These are phyloP conservation scores for Nakazawaea populi DNA, from an alignment of 805 yeast species.

Conservation along the genomic window DNA sequence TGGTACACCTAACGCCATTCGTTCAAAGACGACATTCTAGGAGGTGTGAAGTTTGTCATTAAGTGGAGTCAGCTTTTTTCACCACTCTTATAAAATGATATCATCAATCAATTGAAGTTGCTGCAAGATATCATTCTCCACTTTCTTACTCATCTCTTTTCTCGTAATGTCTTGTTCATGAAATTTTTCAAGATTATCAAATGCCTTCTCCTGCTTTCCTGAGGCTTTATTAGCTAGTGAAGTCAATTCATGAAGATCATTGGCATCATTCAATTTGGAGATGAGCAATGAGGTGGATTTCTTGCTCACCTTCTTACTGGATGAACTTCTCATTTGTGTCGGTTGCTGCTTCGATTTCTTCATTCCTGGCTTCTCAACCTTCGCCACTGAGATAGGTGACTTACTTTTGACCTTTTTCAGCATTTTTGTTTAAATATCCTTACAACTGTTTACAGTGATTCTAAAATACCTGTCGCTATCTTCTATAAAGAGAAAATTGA, in stretches of 20 bases:
- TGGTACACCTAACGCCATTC: too few relatives aligned
- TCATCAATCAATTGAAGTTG: slow-evolving; percentile 45
- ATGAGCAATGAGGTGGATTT: slow-evolving; percentile 8
- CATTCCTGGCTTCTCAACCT: not conserved
- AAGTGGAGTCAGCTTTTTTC: too few relatives aligned
- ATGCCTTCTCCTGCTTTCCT: slow-evolving; percentile 20
- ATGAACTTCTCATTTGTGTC: too few relatives aligned
- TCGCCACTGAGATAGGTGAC: not conserved
- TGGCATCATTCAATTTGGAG: slow-evolving; percentile 14
- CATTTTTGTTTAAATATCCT: not conserved
- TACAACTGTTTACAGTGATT: too few relatives aligned
- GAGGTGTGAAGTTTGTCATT: too few relatives aligned
- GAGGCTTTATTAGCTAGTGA: slow-evolving; percentile 4
- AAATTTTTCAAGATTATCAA: slow-evolving; percentile 34
- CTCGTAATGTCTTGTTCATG: slow-evolving; percentile 27
- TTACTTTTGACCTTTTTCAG: not conserved
- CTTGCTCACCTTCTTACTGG: slow-evolving; percentile 7
- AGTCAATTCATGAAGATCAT: slow-evolving; percentile 17
- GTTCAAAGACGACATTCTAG: too few relatives aligned
- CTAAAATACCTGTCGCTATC: too few relatives aligned
- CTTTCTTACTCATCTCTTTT: slow-evolving; percentile 23
- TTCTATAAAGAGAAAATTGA: too few relatives aligned
- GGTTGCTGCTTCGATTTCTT: not conserved
- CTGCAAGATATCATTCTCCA: slow-evolving; percentile 34
- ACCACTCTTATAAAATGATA: slow-evolving; percentile 24